These are phyloP conservation scores for Rhynchospora tenuis DNA, from an alignment of 176 grass and related monocot species.

Conservation along the genomic window DNA sequence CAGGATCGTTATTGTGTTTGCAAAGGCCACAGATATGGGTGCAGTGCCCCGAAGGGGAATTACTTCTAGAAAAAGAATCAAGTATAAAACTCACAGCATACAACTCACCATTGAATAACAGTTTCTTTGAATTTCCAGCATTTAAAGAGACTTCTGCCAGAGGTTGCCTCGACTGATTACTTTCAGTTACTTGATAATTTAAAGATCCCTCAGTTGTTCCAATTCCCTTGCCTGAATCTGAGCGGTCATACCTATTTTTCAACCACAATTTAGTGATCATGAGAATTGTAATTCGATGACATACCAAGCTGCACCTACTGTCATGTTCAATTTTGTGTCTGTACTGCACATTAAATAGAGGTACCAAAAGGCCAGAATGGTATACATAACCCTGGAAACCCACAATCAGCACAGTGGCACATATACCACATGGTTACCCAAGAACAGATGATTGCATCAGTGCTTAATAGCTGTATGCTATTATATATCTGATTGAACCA, in stretches of 20 bases:
- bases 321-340: not conserved
- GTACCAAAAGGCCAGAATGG: not conserved
- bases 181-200: constrained; percentile 26
- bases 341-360: not conserved
- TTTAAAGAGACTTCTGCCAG: constrained; percentile 47
- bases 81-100: not conserved
- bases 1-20: not conserved
- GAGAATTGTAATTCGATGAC: not conserved
- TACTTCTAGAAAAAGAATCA: not conserved
- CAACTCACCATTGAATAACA: constrained; percentile 15
- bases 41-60: not conserved
- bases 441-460: not conserved
- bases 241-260: constrained; percentile 36
- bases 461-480: not conserved
- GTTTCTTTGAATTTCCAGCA: constrained; percentile 24
- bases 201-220: constrained; percentile 27
- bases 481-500: not conserved
- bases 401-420: not conserved
- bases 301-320: not conserved
- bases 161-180: constrained; percentile 45
- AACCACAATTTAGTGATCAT: not conserved
- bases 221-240: constrained; percentile 48
- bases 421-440: not conserved
- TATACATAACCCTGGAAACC: not conserved
- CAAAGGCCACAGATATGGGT: not conserved